A percentile compares a stretch with the other conserved stretches of the same genome.
Conservation (phyloP, 176 grass and related monocot species). For the Panicum miliaceum region DNA sequence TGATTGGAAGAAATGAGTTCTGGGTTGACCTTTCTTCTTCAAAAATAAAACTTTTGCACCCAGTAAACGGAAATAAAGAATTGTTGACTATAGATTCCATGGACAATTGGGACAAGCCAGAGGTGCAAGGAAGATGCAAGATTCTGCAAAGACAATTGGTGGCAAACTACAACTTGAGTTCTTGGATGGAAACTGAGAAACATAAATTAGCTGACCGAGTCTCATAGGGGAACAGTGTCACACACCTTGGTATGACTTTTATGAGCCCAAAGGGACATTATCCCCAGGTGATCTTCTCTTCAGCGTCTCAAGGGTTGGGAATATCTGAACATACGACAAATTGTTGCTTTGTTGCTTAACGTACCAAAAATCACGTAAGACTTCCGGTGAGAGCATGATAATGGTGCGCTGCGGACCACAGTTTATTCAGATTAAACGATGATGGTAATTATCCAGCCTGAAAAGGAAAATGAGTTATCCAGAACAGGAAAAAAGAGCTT, state of each 20-base stretch:
- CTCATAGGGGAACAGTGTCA: constrained; percentile 22
- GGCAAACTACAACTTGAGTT: constrained; percentile 51
- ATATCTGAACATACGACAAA: neutral
- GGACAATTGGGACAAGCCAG: constrained; percentile 35
- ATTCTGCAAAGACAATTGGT: constrained; percentile 47
- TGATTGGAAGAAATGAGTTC: constrained; percentile 37
- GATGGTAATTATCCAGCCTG: neutral
- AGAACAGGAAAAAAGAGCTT: neutral
- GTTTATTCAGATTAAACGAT: neutral
- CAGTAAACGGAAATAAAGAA: constrained; percentile 13
- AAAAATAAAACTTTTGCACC: constrained; percentile 33
- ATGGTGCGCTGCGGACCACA: neutral
- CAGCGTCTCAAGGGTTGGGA: constrained; percentile 24
- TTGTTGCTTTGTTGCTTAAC: constrained; percentile 11
- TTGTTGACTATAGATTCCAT: constrained; percentile 37
- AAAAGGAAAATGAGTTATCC: constrained; percentile 29
- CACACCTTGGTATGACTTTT: constrained; percentile 40
- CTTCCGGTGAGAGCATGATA: neutral
- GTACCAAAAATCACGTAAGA: neutral
- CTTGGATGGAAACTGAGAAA: constrained; percentile 32
- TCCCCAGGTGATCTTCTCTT: constrained; percentile 13
- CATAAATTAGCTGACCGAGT: constrained; percentile 40
- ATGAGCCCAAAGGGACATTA: constrained; percentile 48
- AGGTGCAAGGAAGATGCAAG: constrained; percentile 55
- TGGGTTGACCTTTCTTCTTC: constrained; percentile 57